Conservation (phyloP, 2,329 filamentous ascomycete genomes). For the Botrytis elliptica region DNA sequence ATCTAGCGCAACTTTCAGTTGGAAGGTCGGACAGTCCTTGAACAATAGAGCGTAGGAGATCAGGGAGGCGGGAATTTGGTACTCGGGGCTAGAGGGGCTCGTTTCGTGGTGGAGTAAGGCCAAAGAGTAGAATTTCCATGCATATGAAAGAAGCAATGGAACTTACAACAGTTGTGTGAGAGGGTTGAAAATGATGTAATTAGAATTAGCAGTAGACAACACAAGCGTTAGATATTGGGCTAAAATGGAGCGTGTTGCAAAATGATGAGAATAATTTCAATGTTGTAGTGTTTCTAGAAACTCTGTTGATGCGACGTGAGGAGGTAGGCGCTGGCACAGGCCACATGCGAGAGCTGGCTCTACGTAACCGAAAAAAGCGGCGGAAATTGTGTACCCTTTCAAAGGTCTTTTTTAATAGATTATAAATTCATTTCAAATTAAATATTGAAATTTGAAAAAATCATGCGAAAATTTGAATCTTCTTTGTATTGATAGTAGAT, state of each 20-base stretch:
- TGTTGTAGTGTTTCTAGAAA: background rate
- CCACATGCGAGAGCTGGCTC: background rate
- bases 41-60: background rate
- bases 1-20: background rate
- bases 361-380: too few species aligned
- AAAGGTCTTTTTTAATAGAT: too few species aligned
- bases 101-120: background rate
- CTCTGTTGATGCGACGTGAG: background rate
- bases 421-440: too few species aligned
- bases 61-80: background rate
- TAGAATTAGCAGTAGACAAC: background rate
- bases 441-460: too few species aligned
- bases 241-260: background rate
- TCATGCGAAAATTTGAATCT: too few species aligned
- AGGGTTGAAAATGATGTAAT: background rate
- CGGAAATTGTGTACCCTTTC: too few species aligned
- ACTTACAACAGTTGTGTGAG: background rate
- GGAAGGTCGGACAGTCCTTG: background rate
- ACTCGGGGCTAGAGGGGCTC: background rate
- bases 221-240: background rate
- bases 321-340: background rate
- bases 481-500: too few species aligned
- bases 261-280: background rate
- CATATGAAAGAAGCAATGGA: background rate
- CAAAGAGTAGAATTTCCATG: background rate